These are phyloP conservation scores for Parachlorella kessleri DNA, from an alignment of 139 green algal species.

Conservation along the genomic window DNA sequence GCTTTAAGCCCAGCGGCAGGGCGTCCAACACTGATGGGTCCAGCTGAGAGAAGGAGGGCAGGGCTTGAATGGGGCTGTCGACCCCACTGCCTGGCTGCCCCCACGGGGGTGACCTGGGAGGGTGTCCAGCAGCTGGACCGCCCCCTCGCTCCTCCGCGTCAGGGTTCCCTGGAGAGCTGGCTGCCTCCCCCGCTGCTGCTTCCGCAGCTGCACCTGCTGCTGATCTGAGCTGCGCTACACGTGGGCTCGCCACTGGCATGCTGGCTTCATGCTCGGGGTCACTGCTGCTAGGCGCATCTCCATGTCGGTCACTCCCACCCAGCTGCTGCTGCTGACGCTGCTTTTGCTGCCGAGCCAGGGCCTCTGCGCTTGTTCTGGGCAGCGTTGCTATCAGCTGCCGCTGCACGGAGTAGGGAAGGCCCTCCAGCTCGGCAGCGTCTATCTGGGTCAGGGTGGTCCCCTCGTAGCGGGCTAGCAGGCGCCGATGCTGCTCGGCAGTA, in stretches of 20 bases:
- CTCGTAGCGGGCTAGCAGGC: neutral
- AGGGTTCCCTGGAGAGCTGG: neutral
- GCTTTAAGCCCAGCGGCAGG: slow-evolving; percentile 61
- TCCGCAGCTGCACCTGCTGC: slow-evolving; percentile 6
- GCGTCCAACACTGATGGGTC: slow-evolving; percentile 69
- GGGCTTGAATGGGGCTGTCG: slow-evolving; percentile 5
- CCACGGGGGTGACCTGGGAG: too few relatives aligned
- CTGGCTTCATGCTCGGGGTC: slow-evolving; percentile 4
- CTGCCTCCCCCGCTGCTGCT: slow-evolving; percentile 6
- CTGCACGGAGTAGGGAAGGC: slow-evolving; percentile 40
- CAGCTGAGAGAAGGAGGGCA: slow-evolving; percentile 66
- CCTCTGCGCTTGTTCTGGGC: neutral
- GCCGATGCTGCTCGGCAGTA: neutral
- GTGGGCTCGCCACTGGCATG: slow-evolving; percentile 10
- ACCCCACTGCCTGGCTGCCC: too few relatives aligned
- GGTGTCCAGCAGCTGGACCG: too few relatives aligned
- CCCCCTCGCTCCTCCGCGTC: neutral
- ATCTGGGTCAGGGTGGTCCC: slow-evolving; percentile 31
- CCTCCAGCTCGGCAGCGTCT: slow-evolving; percentile 36
- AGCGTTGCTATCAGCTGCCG: slow-evolving; percentile 25
- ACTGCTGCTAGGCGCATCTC: too few relatives aligned
- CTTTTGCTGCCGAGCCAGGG: slow-evolving; percentile 9
- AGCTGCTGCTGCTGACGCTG: neutral
- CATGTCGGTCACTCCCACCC: too few relatives aligned
- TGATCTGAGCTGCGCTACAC: too few relatives aligned